These are phyloP conservation scores for Elaeis guineensis DNA, from an alignment of 176 grass and related monocot genomes.

Conservation along the genomic window DNA sequence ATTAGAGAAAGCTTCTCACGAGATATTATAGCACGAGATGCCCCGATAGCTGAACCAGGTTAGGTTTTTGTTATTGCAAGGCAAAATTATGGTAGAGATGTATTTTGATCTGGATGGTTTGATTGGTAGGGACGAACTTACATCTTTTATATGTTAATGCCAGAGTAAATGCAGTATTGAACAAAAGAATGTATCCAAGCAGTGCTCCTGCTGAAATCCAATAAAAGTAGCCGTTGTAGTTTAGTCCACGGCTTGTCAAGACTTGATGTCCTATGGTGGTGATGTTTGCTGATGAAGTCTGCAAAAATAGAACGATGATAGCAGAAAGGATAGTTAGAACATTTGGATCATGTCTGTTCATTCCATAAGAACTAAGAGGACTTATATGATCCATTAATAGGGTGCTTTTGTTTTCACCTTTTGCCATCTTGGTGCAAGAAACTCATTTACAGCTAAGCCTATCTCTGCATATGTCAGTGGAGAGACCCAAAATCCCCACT, in stretches of 20 bases:
- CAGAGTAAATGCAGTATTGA: conserved; percentile 53
- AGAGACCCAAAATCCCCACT: conserved; percentile 90
- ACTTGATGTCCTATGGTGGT: conserved; percentile 38
- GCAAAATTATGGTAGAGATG: no score
- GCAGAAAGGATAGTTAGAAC: not conserved
- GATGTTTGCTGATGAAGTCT: conserved; percentile 29
- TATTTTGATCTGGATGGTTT: not conserved
- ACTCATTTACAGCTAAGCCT: conserved; percentile 75
- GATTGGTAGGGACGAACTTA: conserved; percentile 12
- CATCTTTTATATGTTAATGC: conserved; percentile 53
- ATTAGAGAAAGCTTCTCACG: conserved; percentile 29
- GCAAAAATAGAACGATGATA: not conserved
- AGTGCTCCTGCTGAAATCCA: conserved; percentile 78
- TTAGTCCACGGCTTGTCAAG: conserved; percentile 43
- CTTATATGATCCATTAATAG: not conserved
- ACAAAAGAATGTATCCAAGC: conserved; percentile 41
- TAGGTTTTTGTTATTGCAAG: no score
- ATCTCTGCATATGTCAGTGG: conserved; percentile 75
- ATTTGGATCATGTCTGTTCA: no score
- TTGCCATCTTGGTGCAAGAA: conserved; percentile 73
- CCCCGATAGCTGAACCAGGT: conserved; percentile 23
- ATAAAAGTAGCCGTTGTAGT: conserved; percentile 59
- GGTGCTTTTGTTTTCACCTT: conserved; percentile 29
- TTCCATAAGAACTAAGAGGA: no score
- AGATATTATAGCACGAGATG: conserved; percentile 48